Conservation (phyloP, 768 basidiomycete genomes). For the Rhodotorula diobovata region DNA sequence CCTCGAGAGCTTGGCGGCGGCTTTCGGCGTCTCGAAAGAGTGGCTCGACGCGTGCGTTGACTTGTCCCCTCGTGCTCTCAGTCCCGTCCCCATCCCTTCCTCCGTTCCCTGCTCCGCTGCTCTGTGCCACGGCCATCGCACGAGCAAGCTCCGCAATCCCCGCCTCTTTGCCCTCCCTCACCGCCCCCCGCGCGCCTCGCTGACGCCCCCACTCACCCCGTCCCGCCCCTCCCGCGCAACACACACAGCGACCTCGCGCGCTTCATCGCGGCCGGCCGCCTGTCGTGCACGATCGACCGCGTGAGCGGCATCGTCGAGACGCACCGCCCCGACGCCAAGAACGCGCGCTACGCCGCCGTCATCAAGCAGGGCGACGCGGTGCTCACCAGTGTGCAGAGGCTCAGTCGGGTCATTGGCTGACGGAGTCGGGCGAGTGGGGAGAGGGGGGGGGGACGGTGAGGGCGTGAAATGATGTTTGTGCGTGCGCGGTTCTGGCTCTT, state of each 20-base stretch:
- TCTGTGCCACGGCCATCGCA: background rate
- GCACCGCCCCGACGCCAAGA: constrained; percentile 69
- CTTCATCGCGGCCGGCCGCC: constrained; percentile 79
- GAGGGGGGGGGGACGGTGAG: too few relatives aligned
- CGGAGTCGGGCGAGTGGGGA: too few relatives aligned
- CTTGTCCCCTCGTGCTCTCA: background rate
- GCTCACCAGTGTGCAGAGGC: constrained; percentile 75
- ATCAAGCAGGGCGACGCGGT: constrained; percentile 87
- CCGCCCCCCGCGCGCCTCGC: background rate
- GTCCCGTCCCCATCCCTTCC: background rate
- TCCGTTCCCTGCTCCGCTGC: background rate
- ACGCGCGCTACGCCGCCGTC: constrained; percentile 85
- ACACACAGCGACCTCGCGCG: constrained; percentile 71
- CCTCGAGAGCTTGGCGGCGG: constrained; percentile 71
- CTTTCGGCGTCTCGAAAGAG: constrained; percentile 82
- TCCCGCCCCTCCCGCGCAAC: background rate
- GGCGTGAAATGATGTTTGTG: too few relatives aligned
- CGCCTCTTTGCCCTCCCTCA: constrained; percentile 54
- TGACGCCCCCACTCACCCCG: too few relatives aligned
- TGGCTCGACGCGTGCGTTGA: constrained; percentile 75
- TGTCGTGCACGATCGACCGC: constrained; percentile 87
- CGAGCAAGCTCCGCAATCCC: too few relatives aligned
- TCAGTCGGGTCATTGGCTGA: constrained; percentile 73
- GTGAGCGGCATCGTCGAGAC: constrained; percentile 93
- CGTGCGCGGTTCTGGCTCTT: too few relatives aligned